Conservation (phyloP, 2,329 filamentous ascomycete species). For the Fusarium fujikuroi region DNA sequence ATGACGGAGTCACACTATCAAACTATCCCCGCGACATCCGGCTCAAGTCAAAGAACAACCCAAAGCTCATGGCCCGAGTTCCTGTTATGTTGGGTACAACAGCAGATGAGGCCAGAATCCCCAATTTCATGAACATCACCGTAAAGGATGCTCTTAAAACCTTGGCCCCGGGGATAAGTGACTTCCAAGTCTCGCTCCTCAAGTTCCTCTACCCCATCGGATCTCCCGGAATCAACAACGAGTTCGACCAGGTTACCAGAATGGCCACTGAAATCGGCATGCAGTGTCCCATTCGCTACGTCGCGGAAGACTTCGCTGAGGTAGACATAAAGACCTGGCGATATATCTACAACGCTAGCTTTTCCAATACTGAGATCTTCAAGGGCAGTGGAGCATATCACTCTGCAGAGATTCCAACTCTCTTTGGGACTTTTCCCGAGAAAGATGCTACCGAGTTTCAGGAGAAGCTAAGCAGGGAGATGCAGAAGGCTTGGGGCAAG, state of each 20-base stretch:
- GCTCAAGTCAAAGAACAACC: slow-evolving; percentile 2
- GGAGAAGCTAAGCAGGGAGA: slow-evolving; percentile 25
- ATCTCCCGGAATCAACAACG: slow-evolving; percentile 18
- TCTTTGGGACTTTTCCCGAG: slow-evolving; percentile 52
- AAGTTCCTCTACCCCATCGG: slow-evolving; percentile 31
- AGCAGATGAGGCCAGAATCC: slow-evolving; percentile 36
- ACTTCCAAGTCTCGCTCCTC: slow-evolving; percentile 1
- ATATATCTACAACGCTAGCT: slow-evolving; percentile 60
- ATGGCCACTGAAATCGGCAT: slow-evolving; percentile 38
- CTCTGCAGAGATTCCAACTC: slow-evolving; percentile 55
- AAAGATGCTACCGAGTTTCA: slow-evolving; percentile 37
- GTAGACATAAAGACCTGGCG: slow-evolving; percentile 55
- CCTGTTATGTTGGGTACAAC: slow-evolving; percentile 41
- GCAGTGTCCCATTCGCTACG: slow-evolving; percentile 37
- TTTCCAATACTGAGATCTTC: slow-evolving; percentile 56
- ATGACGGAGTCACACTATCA: slow-evolving; percentile 38
- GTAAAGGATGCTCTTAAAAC: background rate
- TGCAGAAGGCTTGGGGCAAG: slow-evolving; percentile 46
- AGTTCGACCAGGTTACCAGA: slow-evolving; percentile 31
- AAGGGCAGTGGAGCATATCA: slow-evolving; percentile 57
- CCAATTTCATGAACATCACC: background rate
- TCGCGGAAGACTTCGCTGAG: slow-evolving; percentile 46
- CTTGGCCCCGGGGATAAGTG: background rate
- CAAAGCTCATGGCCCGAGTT: slow-evolving; percentile 33
- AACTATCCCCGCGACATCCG: slow-evolving; percentile 26